A percentile compares a stretch with the other conserved stretches of the same genome.
Conservation (phyloP, 768 basidiomycete species). For the Lactarius akahatsu region DNA sequence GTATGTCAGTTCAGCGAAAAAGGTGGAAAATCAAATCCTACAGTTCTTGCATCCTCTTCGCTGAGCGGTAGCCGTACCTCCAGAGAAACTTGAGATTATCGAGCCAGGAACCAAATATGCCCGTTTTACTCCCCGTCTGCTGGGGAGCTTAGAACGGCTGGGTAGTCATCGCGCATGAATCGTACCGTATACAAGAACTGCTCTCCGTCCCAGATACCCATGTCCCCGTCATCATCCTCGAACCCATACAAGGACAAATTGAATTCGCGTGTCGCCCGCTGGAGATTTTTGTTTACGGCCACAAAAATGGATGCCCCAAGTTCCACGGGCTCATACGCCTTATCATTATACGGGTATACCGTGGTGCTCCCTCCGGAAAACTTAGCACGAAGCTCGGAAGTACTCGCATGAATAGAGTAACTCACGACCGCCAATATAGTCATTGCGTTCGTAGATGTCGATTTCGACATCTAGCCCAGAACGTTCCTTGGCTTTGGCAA, state of each 20-base stretch:
- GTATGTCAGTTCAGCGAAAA: background rate
- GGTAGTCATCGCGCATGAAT: background rate
- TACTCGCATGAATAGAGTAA: conserved; percentile 29
- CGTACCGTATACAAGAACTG: conserved; percentile 64
- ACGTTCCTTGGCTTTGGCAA: conserved; percentile 72
- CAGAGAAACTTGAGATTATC: conserved; percentile 20
- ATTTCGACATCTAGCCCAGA: conserved; percentile 69
- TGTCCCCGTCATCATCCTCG: conserved; percentile 47
- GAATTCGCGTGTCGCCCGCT: conserved; percentile 79
- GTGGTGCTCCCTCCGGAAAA: conserved; percentile 64
- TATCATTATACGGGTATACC: conserved; percentile 68
- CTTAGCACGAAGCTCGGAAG: conserved; percentile 10
- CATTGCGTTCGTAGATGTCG: conserved; percentile 78
- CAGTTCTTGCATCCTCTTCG: conserved; percentile 14
- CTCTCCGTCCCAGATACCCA: conserved; percentile 84
- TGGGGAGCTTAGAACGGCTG: background rate
- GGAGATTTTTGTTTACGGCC: conserved; percentile 63
- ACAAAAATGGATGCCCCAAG: conserved; percentile 91
- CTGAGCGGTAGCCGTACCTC: conserved; percentile 24
- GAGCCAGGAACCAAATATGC: conserved; percentile 13
- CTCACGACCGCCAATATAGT: conserved; percentile 85
- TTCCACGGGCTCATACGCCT: conserved; percentile 63
- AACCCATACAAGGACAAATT: conserved; percentile 57
- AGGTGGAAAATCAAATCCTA: conserved; percentile 6
- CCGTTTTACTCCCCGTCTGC: background rate